phyloP scores from a whole-genome alignment of 306 rosid species.

The Corylus americana region DNA sequence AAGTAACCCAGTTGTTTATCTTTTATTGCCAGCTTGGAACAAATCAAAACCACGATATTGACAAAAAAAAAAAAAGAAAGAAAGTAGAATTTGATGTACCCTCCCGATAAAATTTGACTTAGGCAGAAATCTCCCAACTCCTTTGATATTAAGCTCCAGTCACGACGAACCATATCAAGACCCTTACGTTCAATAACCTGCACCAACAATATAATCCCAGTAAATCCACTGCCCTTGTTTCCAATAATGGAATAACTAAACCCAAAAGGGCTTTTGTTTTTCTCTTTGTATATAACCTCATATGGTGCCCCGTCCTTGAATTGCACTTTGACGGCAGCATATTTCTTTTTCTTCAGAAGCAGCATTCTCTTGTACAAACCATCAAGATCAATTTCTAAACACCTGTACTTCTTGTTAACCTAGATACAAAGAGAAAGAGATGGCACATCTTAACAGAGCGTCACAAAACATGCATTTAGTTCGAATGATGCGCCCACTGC shows the following conservation, averaged over 20 bases:
- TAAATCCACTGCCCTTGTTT: conserved; percentile 21
- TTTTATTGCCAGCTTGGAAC: conserved; percentile 10
- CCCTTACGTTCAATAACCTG: conserved; percentile 97
- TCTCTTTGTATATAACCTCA: conserved; percentile 51
- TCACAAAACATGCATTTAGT: conserved; percentile 19
- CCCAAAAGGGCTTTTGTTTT: conserved; percentile 4
- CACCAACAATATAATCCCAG: conserved; percentile 17
- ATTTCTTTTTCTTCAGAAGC: conserved; percentile 95
- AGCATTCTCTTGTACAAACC: conserved; percentile 97
- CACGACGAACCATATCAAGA: conserved; percentile 98
- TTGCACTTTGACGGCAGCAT: conserved; percentile 88
- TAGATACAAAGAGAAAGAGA: conserved; percentile 36
- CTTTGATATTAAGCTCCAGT: conserved; percentile 95
- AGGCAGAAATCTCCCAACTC: conserved; percentile 93
- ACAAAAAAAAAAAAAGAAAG: background rate
- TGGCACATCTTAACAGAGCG: conserved; percentile 21
- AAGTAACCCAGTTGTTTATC: conserved; percentile 25
- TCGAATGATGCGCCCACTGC: conserved; percentile 3
- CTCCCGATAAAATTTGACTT: conserved; percentile 89
- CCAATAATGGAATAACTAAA: conserved; percentile 20
- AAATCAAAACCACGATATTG: background rate
- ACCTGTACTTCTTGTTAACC: conserved; percentile 92
- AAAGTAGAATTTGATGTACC: conserved; percentile 49
- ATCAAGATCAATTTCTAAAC: conserved; percentile 94
- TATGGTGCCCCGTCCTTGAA: conserved; percentile 66